phyloP scores from a whole-genome alignment of 1,139 yeast species.

The Trichomonascaceae sp. region DNA sequence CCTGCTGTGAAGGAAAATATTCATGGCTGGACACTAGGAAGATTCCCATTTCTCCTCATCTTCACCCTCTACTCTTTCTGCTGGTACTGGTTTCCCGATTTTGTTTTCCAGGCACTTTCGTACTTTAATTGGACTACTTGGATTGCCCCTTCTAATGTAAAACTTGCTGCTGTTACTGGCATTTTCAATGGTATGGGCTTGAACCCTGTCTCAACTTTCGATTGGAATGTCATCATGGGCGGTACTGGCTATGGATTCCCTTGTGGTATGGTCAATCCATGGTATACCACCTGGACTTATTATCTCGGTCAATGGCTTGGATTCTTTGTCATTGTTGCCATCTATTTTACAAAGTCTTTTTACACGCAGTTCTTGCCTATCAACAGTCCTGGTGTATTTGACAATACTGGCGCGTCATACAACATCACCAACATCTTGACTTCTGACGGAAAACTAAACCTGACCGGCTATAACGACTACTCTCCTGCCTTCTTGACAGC shows the following conservation, averaged over 20 bases:
- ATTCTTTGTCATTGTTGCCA: constrained; percentile 35
- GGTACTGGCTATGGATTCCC: constrained; percentile 18
- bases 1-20: constrained; percentile 39
- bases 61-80: constrained; percentile 37
- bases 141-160: constrained; percentile 51
- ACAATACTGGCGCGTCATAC: constrained; percentile 44
- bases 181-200: constrained; percentile 51
- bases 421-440: constrained; percentile 39
- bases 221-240: constrained; percentile 41
- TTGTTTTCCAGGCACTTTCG: constrained; percentile 44
- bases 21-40: constrained; percentile 46
- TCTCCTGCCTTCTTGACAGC: constrained; percentile 44
- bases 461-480: constrained; percentile 27
- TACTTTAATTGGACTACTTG: constrained; percentile 58
- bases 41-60: constrained; percentile 41
- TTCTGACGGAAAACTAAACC: constrained; percentile 28
- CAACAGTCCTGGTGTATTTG: constrained; percentile 42
- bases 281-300: constrained; percentile 40
- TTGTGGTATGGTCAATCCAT: constrained; percentile 38
- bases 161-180: constrained; percentile 53
- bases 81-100: constrained; percentile 54
- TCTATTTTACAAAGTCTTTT: constrained; percentile 46
- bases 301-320: constrained; percentile 41
- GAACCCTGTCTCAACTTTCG: constrained; percentile 50
- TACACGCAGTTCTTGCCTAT: constrained; percentile 51